Evolutionary conservation across 768 basidiomycete species (phyloP), one percentile per base, ranked within the genome.

Genomic region (Cyathus striatus): DNA sequence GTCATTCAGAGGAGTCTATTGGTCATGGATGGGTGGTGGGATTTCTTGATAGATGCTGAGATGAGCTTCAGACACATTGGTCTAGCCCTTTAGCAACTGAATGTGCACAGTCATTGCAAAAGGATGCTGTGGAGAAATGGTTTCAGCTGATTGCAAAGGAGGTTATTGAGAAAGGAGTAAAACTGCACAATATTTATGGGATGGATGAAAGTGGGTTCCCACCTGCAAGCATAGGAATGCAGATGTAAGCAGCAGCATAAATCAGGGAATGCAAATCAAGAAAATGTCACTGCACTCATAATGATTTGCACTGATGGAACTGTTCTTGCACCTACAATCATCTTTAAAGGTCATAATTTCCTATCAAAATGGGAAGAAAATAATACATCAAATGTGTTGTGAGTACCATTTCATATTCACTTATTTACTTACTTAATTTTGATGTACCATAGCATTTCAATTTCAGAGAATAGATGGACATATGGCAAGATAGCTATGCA

Each of bases 171-270:
- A 33, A 25, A 12, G 52, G 51, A 2, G 50, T 64, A 26, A 23
- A 44, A 23, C 48, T 42, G 2, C 43, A 58, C 5, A 47, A 52
- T 30, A 57, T 57, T 10, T 67, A 62, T 43, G 54, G 59, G 4
- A 63, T 64, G 59, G 66, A 69, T 38, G 59, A 69, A 47, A 60
- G 50, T 44, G 62, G 66, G 1, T 57, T 65, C 22, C 54, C 52
- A 26, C 12, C 20, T 9, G 9, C 27, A 1, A 43, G 49, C 35
- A 1, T 3, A 12, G 61, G 62, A 1, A 54, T 42, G 7, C 51
- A 63, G 54, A 6, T 54, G 51, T 10, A 56, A 56, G 36, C 52
- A 49, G 3, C 65, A 67, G 49, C 59, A 65, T 42, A 55, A 57
- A 38, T 59, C 60, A 44, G 59, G 60, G 3, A 48, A 54, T 4